Conservation (phyloP, 2,329 filamentous ascomycete genomes). For the Ceratocystis cubensis region DNA sequence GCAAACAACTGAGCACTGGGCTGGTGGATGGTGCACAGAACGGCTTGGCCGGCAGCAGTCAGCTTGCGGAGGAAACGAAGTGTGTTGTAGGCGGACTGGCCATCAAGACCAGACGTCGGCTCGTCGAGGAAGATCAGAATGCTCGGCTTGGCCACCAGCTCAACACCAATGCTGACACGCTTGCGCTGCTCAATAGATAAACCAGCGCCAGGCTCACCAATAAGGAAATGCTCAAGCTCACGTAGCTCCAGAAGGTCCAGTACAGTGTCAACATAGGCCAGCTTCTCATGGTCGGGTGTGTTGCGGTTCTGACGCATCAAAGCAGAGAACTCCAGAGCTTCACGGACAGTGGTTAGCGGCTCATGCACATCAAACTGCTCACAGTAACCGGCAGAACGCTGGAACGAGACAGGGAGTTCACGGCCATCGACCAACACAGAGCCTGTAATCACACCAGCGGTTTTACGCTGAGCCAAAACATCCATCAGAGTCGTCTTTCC, state of each 20-base stretch:
- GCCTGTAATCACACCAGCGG: constrained; percentile 62
- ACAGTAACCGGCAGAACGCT: constrained; percentile 66
- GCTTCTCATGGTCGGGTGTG: constrained; percentile 52
- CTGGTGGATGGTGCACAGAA: constrained; percentile 59
- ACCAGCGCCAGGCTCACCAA: constrained; percentile 39
- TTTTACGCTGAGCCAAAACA: constrained; percentile 66
- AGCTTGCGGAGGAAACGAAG: constrained; percentile 55
- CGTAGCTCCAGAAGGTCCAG: constrained; percentile 49
- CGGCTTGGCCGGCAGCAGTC: constrained; percentile 52
- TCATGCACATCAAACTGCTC: constrained; percentile 74
- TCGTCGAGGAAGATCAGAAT: constrained; percentile 50
- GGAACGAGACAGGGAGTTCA: constrained; percentile 59
- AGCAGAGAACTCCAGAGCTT: constrained; percentile 57
- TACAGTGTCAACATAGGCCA: constrained; percentile 65
- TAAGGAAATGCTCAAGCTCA: constrained; percentile 37
- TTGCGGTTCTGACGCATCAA: constrained; percentile 58
- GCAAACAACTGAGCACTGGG: constrained; percentile 54
- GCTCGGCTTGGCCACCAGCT: constrained; percentile 48
- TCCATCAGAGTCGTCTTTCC: constrained; percentile 80
- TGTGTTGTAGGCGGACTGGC: constrained; percentile 53
- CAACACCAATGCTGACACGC: constrained; percentile 47
- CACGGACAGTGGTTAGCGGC: constrained; percentile 58
- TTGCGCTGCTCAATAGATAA: constrained; percentile 43
- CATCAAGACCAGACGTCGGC: constrained; percentile 54
- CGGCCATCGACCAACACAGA: constrained; percentile 66